These are phyloP conservation scores for Saturnispora saitoi DNA, from an alignment of 805 yeast genomes.

Conservation along the genomic window DNA sequence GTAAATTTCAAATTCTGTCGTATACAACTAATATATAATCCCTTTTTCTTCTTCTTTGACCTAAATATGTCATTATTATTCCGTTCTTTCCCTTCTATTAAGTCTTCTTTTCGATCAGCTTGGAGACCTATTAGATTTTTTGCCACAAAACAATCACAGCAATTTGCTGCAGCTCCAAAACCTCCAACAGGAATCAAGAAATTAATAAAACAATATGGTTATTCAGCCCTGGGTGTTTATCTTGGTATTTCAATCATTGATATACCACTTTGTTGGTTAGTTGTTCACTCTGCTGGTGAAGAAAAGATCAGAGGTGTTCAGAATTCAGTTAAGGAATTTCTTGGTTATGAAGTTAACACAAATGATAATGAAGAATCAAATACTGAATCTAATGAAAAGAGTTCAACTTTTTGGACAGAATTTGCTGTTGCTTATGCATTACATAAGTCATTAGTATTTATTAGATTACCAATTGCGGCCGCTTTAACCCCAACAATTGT, in stretches of 20 bases:
- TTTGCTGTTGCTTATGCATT: conserved; percentile 86
- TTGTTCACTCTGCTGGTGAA: conserved; percentile 83
- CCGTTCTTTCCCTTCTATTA: conserved; percentile 7
- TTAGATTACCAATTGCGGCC: conserved; percentile 84
- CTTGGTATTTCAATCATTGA: conserved; percentile 65
- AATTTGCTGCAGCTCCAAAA: conserved; percentile 16
- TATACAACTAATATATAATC: no score
- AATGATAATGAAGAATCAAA: conserved; percentile 10
- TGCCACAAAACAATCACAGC: neutral
- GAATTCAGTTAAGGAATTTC: conserved; percentile 44
- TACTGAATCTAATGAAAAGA: conserved; percentile 14
- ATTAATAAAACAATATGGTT: conserved; percentile 79
- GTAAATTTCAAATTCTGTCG: no score
- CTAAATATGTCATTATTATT: neutral
- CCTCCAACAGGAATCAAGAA: conserved; percentile 46
- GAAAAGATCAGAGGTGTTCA: conserved; percentile 68
- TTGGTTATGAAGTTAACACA: conserved; percentile 38
- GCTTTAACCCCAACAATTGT: conserved; percentile 84
- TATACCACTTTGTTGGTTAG: conserved; percentile 69
- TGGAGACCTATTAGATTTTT: conserved; percentile 16
- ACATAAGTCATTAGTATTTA: conserved; percentile 77
- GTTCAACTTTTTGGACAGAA: conserved; percentile 60
- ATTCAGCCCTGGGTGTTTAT: conserved; percentile 83
- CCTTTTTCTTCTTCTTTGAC: neutral
- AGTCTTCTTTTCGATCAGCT: neutral